These are phyloP conservation scores for Scedosporium apiospermum DNA, from an alignment of 2,329 filamentous ascomycete species.

Conservation along the genomic window DNA sequence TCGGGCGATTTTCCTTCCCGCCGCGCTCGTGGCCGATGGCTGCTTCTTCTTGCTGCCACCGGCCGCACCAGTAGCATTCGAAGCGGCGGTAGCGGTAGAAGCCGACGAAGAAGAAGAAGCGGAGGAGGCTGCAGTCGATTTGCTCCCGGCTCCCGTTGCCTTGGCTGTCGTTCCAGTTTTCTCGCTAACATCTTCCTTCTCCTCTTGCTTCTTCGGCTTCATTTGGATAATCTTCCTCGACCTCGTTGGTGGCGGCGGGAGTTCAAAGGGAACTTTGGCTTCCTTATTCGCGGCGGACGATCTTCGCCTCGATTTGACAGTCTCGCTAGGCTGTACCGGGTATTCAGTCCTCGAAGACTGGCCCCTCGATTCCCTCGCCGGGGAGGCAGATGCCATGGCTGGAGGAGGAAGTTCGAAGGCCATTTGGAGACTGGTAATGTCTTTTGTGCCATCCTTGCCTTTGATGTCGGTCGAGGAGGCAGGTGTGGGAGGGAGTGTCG, in stretches of 20 bases:
- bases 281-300: constrained; percentile 34
- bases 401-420: constrained; percentile 71
- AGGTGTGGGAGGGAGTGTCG: constrained; percentile 63
- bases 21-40: constrained; percentile 64
- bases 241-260: constrained; percentile 86
- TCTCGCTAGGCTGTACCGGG: constrained; percentile 39
- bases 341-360: constrained; percentile 21
- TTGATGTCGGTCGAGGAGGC: constrained; percentile 72
- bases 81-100: constrained; percentile 9
- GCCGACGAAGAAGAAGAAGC: constrained; percentile 13
- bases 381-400: constrained; percentile 40
- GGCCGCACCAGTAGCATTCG: constrained; percentile 14
- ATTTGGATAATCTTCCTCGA: constrained; percentile 97
- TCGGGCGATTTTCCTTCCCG: constrained; percentile 86
- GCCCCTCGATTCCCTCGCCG: not conserved
- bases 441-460: constrained; percentile 56
- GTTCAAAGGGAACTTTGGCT: constrained; percentile 58
- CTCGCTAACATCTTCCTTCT: constrained; percentile 15
- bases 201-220: constrained; percentile 56
- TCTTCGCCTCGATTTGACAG: constrained; percentile 44
- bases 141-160: constrained; percentile 6
- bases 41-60: constrained; percentile 62
- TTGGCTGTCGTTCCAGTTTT: constrained; percentile 10
- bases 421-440: constrained; percentile 52
- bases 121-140: constrained; percentile 12